Percentiles rank a stretch among this genome's conserved stretches.
Conservation (phyloP, 2,329 filamentous ascomycete species). For the Ustulina deusta region DNA sequence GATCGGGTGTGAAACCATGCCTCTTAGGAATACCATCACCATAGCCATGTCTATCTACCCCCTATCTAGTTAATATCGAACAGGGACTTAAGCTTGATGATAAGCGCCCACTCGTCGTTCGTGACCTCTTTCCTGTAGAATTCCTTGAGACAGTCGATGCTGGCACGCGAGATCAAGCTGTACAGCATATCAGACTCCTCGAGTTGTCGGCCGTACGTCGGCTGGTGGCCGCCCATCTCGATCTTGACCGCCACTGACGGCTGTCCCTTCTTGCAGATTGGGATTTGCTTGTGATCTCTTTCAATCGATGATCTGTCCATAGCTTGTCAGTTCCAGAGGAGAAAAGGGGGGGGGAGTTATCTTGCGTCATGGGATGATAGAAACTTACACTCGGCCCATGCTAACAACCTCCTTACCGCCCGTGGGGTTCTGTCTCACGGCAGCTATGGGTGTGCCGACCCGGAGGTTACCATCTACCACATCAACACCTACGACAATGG, state of each 20-base stretch:
- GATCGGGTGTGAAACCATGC: background rate
- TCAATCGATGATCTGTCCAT: slow-evolving; percentile 86
- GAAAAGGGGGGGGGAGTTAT: slow-evolving; percentile 11
- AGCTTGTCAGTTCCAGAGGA: slow-evolving; percentile 45
- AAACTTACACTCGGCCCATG: slow-evolving; percentile 90
- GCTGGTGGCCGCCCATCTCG: slow-evolving; percentile 91
- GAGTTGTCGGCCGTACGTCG: slow-evolving; percentile 92
- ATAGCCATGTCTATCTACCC: background rate
- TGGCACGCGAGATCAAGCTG: slow-evolving; percentile 85
- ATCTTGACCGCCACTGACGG: slow-evolving; percentile 99
- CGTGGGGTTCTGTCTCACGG: slow-evolving; percentile 83
- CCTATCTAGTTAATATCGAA: slow-evolving; percentile 81
- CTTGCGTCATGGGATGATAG: background rate
- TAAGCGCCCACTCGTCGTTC: slow-evolving; percentile 91
- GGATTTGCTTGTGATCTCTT: slow-evolving; percentile 95
- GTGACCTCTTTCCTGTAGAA: slow-evolving; percentile 76
- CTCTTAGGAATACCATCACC: slow-evolving; percentile 6
- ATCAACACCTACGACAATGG: slow-evolving; percentile 95
- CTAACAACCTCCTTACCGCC: slow-evolving; percentile 85
- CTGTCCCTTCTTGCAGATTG: slow-evolving; percentile 92
- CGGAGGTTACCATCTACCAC: slow-evolving; percentile 90
- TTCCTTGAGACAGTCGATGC: slow-evolving; percentile 95
- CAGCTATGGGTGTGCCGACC: slow-evolving; percentile 89
- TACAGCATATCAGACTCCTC: slow-evolving; percentile 92
- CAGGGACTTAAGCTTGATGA: slow-evolving; percentile 93